phyloP scores from a whole-genome alignment of 2,329 filamentous ascomycete genomes.

The Exophiala aquamarina region DNA sequence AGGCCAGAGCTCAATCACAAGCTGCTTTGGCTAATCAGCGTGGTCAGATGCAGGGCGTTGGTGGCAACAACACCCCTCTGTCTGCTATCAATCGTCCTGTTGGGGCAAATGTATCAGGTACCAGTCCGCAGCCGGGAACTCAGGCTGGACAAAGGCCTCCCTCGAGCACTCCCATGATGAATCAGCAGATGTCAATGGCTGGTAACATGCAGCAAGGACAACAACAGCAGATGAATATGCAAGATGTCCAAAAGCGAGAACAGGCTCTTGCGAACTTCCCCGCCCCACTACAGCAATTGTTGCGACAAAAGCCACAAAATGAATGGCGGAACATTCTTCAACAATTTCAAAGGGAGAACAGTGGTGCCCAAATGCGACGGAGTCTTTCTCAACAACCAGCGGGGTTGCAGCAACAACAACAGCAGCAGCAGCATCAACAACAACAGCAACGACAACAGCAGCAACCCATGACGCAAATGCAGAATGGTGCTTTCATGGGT shows the following conservation, averaged over 20 bases:
- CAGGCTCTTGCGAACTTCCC: constrained; percentile 24
- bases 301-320: constrained; percentile 21
- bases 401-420: constrained; percentile 13
- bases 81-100: constrained; percentile 43
- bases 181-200: constrained; percentile 19
- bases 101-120: constrained; percentile 28
- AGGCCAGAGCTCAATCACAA: constrained; percentile 46
- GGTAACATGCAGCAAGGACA: constrained; percentile 14
- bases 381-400: constrained; percentile 28
- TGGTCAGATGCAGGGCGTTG: constrained; percentile 43
- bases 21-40: constrained; percentile 40
- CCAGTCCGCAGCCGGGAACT: constrained; percentile 21
- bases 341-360: constrained; percentile 23
- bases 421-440: constrained; percentile 8
- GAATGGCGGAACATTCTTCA: constrained; percentile 25
- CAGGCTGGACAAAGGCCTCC: constrained; percentile 17
- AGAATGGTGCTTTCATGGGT: constrained; percentile 21
- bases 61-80: constrained; percentile 38
- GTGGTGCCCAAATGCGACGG: constrained; percentile 20
- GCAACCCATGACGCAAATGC: constrained; percentile 15
- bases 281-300: constrained; percentile 19
- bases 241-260: constrained; percentile 23
- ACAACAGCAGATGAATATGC: constrained; percentile 21
- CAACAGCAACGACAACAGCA: constrained; percentile 5
- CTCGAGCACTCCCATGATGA: constrained; percentile 25